phyloP scores from a whole-genome alignment of 148 eudicot species.

The Rhododendron henanense region DNA sequence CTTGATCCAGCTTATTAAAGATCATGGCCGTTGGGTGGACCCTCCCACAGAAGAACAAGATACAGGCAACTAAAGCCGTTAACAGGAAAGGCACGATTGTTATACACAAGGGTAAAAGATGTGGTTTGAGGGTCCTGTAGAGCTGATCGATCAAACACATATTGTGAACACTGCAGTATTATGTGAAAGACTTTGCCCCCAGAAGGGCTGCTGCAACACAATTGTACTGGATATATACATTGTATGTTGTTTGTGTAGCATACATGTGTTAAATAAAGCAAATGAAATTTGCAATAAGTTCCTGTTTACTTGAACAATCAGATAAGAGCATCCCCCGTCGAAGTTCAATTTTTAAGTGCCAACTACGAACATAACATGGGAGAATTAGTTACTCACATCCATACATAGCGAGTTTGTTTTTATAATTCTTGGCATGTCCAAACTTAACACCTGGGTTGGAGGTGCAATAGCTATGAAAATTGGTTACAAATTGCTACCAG shows the following conservation, averaged over 20 bases:
- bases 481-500: background rate
- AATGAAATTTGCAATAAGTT: background rate
- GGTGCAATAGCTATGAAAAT: background rate
- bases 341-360: background rate
- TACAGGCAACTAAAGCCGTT: background rate
- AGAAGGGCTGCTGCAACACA: background rate
- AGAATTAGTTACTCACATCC: background rate
- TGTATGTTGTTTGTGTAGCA: background rate
- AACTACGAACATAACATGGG: background rate
- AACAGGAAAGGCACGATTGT: background rate
- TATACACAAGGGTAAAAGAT: background rate
- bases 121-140: background rate
- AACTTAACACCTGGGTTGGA: background rate
- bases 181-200: background rate
- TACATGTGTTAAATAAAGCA: background rate
- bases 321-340: background rate
- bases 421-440: background rate
- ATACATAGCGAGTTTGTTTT: background rate
- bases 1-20: slow-evolving; percentile 82
- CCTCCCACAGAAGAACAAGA: slow-evolving; percentile 79
- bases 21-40: slow-evolving; percentile 95
- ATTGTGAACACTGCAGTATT: background rate
- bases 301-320: background rate
- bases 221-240: background rate
- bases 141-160: background rate